Evolutionary conservation across 495 filamentous ascomycete genomes (phyloP).

Genomic region (Friedmanniomyces simplex): DNA sequence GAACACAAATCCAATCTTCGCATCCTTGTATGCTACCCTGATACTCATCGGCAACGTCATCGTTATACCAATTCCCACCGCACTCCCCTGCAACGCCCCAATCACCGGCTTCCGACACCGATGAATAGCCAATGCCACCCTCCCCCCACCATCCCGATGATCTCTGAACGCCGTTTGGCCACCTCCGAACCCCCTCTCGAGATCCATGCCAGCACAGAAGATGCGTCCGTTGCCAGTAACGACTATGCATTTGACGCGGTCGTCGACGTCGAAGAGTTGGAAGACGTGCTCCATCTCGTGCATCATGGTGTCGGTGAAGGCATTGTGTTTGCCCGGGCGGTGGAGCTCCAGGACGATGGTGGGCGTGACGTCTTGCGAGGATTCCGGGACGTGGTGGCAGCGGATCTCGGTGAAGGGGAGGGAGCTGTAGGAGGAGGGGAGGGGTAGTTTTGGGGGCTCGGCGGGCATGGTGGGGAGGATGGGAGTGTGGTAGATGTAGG

Average conservation of each 20-base stretch:
- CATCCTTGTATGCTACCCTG: conserved; percentile 42
- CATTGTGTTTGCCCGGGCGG: conserved; percentile 51
- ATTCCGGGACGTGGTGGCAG: conserved; percentile 42
- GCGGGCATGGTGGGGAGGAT: background rate
- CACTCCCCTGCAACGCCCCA: conserved; percentile 53
- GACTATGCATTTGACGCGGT: conserved; percentile 44
- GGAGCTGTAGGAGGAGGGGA: conserved; percentile 29
- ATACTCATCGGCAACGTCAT: conserved; percentile 55
- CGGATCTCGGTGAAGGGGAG: conserved; percentile 43
- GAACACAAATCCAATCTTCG: conserved; percentile 58
- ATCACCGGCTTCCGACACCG: conserved; percentile 54
- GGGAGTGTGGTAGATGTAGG: no score
- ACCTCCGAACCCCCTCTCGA: conserved; percentile 42
- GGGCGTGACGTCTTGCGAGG: conserved; percentile 40
- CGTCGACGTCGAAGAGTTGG: conserved; percentile 42
- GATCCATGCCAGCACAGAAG: conserved; percentile 58
- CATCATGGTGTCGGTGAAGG: conserved; percentile 49
- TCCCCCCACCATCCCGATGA: conserved; percentile 38
- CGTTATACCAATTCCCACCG: conserved; percentile 58
- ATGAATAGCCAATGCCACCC: conserved; percentile 49
- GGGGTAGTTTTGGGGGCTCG: conserved; percentile 5
- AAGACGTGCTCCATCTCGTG: conserved; percentile 45
- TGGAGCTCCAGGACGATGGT: conserved; percentile 48
- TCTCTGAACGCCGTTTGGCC: conserved; percentile 20
- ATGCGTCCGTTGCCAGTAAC: conserved; percentile 49